phyloP scores from a whole-genome alignment of 176 grass and related monocot genomes.

The Ensete ventricosum region DNA sequence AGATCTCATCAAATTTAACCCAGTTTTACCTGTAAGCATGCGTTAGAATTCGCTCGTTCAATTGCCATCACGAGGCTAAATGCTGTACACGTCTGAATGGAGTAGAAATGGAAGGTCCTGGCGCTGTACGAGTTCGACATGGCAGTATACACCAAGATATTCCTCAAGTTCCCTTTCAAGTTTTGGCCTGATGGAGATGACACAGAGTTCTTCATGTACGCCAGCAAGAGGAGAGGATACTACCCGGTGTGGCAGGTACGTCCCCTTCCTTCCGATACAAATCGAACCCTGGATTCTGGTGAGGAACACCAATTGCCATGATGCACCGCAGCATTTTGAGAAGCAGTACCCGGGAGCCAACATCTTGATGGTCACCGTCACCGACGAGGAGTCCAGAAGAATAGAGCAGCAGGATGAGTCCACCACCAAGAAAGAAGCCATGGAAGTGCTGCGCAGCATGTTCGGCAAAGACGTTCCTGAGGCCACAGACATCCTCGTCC shows the following conservation, averaged over 20 bases:
- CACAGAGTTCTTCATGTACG: constrained; percentile 48
- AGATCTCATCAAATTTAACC: constrained; percentile 44
- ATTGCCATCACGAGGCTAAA: neutral
- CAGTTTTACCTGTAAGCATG: constrained; percentile 35
- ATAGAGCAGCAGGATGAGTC: constrained; percentile 45
- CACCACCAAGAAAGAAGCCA: constrained; percentile 39
- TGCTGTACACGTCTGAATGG: neutral
- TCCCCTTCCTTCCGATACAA: neutral
- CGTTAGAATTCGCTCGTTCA: neutral
- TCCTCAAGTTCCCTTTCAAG: constrained; percentile 45
- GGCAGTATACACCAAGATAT: constrained; percentile 63
- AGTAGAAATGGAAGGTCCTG: constrained; percentile 35
- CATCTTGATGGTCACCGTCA: constrained; percentile 54
- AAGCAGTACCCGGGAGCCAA: constrained; percentile 43
- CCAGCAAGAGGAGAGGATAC: constrained; percentile 46
- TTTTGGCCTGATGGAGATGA: constrained; percentile 57
- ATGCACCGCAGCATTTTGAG: constrained; percentile 34
- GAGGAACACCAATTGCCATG: neutral
- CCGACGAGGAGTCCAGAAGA: constrained; percentile 53
- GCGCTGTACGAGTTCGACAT: constrained; percentile 57
- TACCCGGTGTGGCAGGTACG: constrained; percentile 49
- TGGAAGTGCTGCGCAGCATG: constrained; percentile 44
- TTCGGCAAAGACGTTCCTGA: constrained; percentile 36
- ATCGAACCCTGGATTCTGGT: neutral
- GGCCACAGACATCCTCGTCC: constrained; percentile 41